A percentile compares a stretch with the other conserved stretches of the same genome.
Evolutionary conservation across 2,329 filamentous ascomycete genomes (phyloP).

Genomic region (Thielaviopsis musarum): DNA sequence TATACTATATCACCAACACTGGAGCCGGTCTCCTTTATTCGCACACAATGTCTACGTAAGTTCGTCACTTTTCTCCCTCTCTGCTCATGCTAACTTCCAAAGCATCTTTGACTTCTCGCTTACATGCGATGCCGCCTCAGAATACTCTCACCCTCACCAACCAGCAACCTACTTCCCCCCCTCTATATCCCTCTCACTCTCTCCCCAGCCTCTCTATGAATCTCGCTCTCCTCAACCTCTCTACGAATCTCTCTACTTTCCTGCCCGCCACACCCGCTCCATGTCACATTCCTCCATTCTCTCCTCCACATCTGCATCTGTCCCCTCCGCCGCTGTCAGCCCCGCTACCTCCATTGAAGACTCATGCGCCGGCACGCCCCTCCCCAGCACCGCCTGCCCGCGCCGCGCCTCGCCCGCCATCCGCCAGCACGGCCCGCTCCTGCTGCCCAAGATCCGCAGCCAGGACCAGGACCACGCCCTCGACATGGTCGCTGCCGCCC

Average conservation of each 20-base stretch:
- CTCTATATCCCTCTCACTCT: conserved; percentile 19
- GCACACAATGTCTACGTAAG: conserved; percentile 22
- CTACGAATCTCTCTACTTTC: neutral
- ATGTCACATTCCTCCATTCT: conserved; percentile 50
- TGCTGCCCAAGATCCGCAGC: conserved; percentile 71
- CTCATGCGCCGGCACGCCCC: conserved; percentile 46
- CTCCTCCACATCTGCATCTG: conserved; percentile 39
- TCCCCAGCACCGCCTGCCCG: conserved; percentile 40
- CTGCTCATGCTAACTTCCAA: neutral
- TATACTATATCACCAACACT: neutral
- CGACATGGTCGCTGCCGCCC: conserved; percentile 35
- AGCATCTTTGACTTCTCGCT: conserved; percentile 29
- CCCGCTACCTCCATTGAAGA: conserved; percentile 48
- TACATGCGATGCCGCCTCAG: neutral
- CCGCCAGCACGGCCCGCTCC: conserved; percentile 58
- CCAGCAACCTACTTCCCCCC: conserved; percentile 33
- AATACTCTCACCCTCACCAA: conserved; percentile 36
- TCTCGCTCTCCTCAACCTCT: conserved; percentile 15
- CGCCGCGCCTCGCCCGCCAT: conserved; percentile 49
- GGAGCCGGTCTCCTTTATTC: conserved; percentile 8
- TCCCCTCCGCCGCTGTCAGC: conserved; percentile 38
- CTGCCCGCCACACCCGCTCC: conserved; percentile 39
- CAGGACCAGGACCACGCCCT: conserved; percentile 47
- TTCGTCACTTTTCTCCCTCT: conserved; percentile 6
- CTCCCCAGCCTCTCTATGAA: conserved; percentile 11